These are phyloP conservation scores for Cylindrotheca fusiformis DNA, from an alignment of 108 stramenopile species.

Conservation along the genomic window DNA sequence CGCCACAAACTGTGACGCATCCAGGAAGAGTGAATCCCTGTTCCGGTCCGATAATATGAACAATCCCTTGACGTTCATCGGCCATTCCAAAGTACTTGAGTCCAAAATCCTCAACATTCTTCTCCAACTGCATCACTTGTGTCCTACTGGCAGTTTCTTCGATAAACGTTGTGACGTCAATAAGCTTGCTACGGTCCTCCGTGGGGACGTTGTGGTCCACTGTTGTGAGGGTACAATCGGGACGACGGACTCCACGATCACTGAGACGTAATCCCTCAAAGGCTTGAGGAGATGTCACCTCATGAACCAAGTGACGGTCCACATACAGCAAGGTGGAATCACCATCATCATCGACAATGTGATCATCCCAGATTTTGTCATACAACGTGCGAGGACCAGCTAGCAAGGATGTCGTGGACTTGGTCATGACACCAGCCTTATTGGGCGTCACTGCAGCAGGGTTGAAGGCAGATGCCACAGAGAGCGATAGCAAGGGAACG, in stretches of 20 bases:
- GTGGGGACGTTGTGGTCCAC: slow-evolving; percentile 97
- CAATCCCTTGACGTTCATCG: slow-evolving; percentile 93
- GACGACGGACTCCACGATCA: slow-evolving; percentile 81
- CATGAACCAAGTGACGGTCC: slow-evolving; percentile 92
- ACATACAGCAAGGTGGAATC: slow-evolving; percentile 87
- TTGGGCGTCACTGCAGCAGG: background rate
- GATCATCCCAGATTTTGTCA: slow-evolving; percentile 93
- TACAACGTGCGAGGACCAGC: slow-evolving; percentile 61
- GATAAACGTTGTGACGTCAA: slow-evolving; percentile 75
- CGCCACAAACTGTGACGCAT: slow-evolving; percentile 89
- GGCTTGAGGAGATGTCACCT: slow-evolving; percentile 94
- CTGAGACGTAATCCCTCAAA: slow-evolving; percentile 91
- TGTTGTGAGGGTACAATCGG: slow-evolving; percentile 91
- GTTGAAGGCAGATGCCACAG: background rate
- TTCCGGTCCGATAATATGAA: slow-evolving; percentile 95
- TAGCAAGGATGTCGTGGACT: background rate
- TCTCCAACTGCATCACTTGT: slow-evolving; percentile 82
- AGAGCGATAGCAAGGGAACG: too few species aligned
- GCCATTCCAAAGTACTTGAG: slow-evolving; percentile 93
- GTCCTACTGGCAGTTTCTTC: slow-evolving; percentile 79
- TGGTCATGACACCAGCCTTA: too few species aligned
- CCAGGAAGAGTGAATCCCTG: slow-evolving; percentile 96
- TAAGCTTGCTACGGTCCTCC: slow-evolving; percentile 59
- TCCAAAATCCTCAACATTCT: slow-evolving; percentile 88
- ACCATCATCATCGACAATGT: slow-evolving; percentile 84